Evolutionary conservation across 306 rosid species (phyloP).

Genomic region (Prunus mume): DNA sequence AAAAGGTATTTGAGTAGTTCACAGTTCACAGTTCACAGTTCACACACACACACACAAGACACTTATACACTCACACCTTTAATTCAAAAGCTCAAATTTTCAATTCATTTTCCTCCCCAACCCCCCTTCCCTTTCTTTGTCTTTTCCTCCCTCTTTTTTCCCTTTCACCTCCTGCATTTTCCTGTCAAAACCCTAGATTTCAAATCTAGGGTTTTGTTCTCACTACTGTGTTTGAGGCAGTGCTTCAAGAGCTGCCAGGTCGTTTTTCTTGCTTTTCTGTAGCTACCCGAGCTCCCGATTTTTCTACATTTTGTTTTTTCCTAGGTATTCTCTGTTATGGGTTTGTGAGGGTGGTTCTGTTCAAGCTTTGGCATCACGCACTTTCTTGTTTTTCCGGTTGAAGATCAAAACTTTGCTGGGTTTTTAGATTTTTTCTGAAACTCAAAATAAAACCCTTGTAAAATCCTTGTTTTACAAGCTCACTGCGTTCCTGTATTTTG

Average conservation of each 20-base stretch:
- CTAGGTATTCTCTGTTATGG: slow-evolving; percentile 17
- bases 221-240: slow-evolving; percentile 24
- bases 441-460: slow-evolving; percentile 29
- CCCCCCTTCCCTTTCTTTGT: slow-evolving; percentile 12
- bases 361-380: slow-evolving; percentile 25
- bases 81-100: slow-evolving; percentile 43
- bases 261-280: slow-evolving; percentile 19
- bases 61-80: slow-evolving; percentile 14
- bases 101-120: slow-evolving; percentile 31
- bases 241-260: slow-evolving; percentile 22
- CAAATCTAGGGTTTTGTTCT: slow-evolving; percentile 75
- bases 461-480: slow-evolving; percentile 28
- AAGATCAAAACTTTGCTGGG: slow-evolving; percentile 26
- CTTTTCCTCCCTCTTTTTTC: slow-evolving; percentile 21
- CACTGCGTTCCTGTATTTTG: slow-evolving; percentile 13
- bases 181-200: slow-evolving; percentile 77
- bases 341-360: slow-evolving; percentile 19
- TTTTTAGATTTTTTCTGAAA: slow-evolving; percentile 21
- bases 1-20: slow-evolving; percentile 11
- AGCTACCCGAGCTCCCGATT: slow-evolving; percentile 23
- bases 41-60: not conserved
- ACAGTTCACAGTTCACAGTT: slow-evolving; percentile 19
- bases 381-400: slow-evolving; percentile 6
- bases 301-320: slow-evolving; percentile 42
- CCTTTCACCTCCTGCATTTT: slow-evolving; percentile 47